Evolutionary conservation across 176 grass and related monocot genomes (phyloP), one percentile per base, ranked within the genome.

Genomic region (Triticum monococcum): DNA sequence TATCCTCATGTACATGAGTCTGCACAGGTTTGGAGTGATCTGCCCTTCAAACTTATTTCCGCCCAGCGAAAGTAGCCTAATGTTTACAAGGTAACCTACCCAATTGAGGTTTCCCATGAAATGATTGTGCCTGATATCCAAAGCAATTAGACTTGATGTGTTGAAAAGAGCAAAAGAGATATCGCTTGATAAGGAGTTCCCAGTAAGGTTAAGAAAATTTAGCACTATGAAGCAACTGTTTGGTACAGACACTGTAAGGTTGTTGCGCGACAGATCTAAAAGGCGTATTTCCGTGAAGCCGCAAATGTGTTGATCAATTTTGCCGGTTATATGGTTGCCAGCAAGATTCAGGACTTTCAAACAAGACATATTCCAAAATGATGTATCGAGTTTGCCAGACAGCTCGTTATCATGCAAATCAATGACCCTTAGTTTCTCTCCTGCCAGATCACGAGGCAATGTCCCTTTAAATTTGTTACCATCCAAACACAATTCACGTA

Each of bases 231-330:
- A 45, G 8, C 9, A 3, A 32, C 71, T 80, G 25, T n/a, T 75
- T 54, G 89, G 89, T 66, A 74, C 12, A 23, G 63, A 5, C 54
- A 81, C 87, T 14, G 60, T 76, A 22, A 92, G 32, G 1, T 54
- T 72, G 20, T 92, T 92, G 13, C 66, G 1, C 31, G 89, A 90
- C 2, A 90, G 54, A 32, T 90, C 89, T 9, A 90, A 37, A 5
- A 78, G 0, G 0, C 0, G 0, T 6, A 90, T 0, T 0, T 1
- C 2, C 1, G 33, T 24, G 2, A 56, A 8, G 12, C 28, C 84
- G 10, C 85, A 91, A 22, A 84, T n/a, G 0, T 25, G 9, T 12
- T 26, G 77, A 23, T 25, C 40, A 74, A 91, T 75, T 38, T 70
- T 13, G 1, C 84, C 71, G 0, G 62, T 60, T 24, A 86, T 82